A percentile compares a stretch with the other conserved stretches of the same genome.
These are phyloP conservation scores for Cucumis cinereus DNA, from an alignment of 306 rosid genomes.

Conservation along the genomic window DNA sequence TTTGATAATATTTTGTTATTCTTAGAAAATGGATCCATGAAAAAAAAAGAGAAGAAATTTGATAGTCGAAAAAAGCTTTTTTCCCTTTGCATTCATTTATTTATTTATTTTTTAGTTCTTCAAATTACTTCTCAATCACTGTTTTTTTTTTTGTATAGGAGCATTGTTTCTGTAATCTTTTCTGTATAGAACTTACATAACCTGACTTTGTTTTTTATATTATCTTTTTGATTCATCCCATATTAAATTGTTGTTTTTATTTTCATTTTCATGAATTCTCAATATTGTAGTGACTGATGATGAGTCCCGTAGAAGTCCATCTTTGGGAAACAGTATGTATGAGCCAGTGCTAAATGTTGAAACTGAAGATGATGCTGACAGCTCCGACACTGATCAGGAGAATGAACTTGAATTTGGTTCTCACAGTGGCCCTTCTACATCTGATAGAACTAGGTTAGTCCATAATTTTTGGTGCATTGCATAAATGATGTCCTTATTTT, in stretches of 20 bases:
- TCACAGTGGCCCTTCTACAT: constrained; percentile 21
- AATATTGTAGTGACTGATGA: constrained; percentile 24
- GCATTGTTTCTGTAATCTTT: not conserved
- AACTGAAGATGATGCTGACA: constrained; percentile 32
- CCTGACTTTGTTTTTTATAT: not conserved
- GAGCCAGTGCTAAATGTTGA: constrained; percentile 25
- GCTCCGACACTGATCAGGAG: constrained; percentile 44
- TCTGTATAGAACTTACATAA: not conserved
- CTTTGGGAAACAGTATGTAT: constrained; percentile 13
- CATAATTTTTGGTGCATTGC: not conserved
- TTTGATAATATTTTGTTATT: not conserved
- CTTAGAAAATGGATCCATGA: not conserved
- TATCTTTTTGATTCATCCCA: not conserved
- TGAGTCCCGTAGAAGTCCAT: constrained; percentile 21
- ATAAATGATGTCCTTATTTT: not conserved
- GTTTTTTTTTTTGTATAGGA: not conserved
- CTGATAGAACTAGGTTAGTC: constrained; percentile 37
- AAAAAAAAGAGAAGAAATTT: not conserved
- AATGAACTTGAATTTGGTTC: constrained; percentile 16
- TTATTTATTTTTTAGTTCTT: too few species aligned
- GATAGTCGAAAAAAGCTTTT: not conserved
- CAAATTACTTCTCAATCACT: not conserved
- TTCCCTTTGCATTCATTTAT: too few species aligned
- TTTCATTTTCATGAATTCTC: not conserved
- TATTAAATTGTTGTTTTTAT: not conserved